Evolutionary conservation across 352 stramenopile genomes (phyloP).

Genomic region (Globisporangium nodosum): DNA sequence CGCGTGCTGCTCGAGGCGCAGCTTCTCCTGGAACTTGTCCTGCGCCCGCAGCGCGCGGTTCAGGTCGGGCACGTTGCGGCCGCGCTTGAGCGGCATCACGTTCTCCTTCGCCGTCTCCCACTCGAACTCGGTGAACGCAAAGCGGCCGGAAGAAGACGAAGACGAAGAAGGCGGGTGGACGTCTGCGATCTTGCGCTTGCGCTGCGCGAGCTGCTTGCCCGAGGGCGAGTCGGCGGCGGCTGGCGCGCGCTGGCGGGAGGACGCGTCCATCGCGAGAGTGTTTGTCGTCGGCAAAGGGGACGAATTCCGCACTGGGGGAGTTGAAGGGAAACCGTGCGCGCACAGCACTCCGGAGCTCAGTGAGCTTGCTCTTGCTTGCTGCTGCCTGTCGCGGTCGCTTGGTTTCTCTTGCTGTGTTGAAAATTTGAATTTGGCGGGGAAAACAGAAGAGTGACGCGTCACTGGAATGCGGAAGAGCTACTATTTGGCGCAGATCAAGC

Average conservation of each 20-base stretch:
- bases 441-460: not conserved
- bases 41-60: constrained; percentile 62
- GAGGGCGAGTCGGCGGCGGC: constrained; percentile 14
- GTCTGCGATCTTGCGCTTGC: constrained; percentile 36
- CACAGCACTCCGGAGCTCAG: not conserved
- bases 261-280: not conserved
- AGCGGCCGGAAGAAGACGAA: not conserved
- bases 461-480: not conserved
- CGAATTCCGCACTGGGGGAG: constrained; percentile 18
- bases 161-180: not conserved
- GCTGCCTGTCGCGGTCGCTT: not conserved
- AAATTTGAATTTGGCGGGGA: constrained; percentile 11
- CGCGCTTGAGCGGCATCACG: constrained; percentile 78
- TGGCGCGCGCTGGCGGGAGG: constrained; percentile 4
- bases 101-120: constrained; percentile 88
- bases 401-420: constrained; percentile 3
- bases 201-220: constrained; percentile 5
- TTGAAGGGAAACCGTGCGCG: constrained; percentile 15
- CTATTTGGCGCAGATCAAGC: not conserved
- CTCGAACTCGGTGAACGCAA: constrained; percentile 40
- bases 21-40: constrained; percentile 60
- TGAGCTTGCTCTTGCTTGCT: not conserved
- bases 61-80: constrained; percentile 72
- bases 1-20: constrained; percentile 45
- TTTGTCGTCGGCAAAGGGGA: not conserved